Evolutionary conservation across 176 grass and related monocot species (phyloP).

Genomic region (Areca catechu): DNA sequence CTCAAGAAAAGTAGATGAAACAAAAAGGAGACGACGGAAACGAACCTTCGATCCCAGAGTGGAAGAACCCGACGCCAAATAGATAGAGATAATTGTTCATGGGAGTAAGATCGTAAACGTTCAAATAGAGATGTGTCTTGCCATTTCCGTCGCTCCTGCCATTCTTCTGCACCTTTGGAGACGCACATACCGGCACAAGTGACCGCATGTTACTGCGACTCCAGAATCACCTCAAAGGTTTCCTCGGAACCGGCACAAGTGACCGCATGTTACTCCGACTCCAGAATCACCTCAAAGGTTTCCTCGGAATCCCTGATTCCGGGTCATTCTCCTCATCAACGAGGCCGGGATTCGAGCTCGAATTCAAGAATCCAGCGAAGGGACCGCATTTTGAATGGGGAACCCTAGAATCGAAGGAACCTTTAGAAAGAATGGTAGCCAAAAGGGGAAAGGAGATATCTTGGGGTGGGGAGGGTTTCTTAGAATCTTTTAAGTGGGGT

Average conservation of each 20-base stretch:
- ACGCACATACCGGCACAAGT: neutral
- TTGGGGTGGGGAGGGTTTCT: too few relatives aligned
- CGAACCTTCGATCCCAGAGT: conserved; percentile 74
- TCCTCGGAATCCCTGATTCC: conserved; percentile 6
- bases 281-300: neutral
- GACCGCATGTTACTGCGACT: neutral
- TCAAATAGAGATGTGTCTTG: conserved; percentile 47
- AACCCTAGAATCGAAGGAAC: neutral
- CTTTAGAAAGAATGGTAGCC: too few relatives aligned
- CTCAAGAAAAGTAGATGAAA: neutral
- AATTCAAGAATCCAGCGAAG: neutral
- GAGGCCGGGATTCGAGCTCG: conserved; percentile 6
- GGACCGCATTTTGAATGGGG: neutral
- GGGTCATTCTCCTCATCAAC: conserved; percentile 10
- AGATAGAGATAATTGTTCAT: conserved; percentile 68
- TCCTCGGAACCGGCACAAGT: neutral
- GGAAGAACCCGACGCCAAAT: conserved; percentile 67
- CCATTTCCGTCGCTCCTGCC: conserved; percentile 3
- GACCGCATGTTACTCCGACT: neutral
- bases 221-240: too few relatives aligned
- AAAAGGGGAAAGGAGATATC: too few relatives aligned
- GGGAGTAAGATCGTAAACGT: conserved; percentile 67
- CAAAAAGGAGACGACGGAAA: neutral
- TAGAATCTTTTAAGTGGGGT: too few relatives aligned
- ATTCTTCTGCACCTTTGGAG: neutral